Evolutionary conservation across 2,329 filamentous ascomycete species (phyloP).

Genomic region (Hysterium pulicare): DNA sequence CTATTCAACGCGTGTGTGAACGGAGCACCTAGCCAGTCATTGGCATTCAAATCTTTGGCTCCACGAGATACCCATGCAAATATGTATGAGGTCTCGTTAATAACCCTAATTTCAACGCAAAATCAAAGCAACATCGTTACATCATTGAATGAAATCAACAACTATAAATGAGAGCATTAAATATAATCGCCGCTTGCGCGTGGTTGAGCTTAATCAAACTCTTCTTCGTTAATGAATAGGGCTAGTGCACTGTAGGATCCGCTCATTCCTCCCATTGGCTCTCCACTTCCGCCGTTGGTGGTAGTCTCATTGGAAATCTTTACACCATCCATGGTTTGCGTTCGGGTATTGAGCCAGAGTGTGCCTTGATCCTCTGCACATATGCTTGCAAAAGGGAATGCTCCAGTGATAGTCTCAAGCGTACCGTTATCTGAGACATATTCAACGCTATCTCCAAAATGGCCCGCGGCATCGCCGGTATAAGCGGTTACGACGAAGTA

Average conservation of each 20-base stretch:
- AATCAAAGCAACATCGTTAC: too few relatives aligned
- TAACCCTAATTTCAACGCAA: too few relatives aligned
- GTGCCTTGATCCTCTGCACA: slow-evolving; percentile 62
- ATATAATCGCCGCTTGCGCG: too few relatives aligned
- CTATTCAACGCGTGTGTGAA: slow-evolving; percentile 54
- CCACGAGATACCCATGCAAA: slow-evolving; percentile 63
- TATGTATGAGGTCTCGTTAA: slow-evolving; percentile 53
- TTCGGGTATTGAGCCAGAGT: slow-evolving; percentile 62
- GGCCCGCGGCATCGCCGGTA: slow-evolving; percentile 51
- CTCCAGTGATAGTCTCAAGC: slow-evolving; percentile 50
- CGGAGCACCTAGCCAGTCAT: slow-evolving; percentile 57
- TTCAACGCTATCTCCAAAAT: slow-evolving; percentile 57
- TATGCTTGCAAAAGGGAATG: slow-evolving; percentile 57
- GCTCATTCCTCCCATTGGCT: slow-evolving; percentile 62
- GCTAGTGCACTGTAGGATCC: slow-evolving; percentile 59
- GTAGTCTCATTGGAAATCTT: slow-evolving; percentile 63
- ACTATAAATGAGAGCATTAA: too few relatives aligned
- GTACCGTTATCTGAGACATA: slow-evolving; percentile 50
- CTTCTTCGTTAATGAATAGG: slow-evolving; percentile 50
- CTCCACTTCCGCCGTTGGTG: slow-evolving; percentile 57
- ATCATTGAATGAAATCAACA: too few relatives aligned
- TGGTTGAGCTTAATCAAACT: too few relatives aligned
- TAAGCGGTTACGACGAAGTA: slow-evolving; percentile 62
- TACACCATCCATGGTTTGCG: slow-evolving; percentile 55
- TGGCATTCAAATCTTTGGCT: slow-evolving; percentile 52